Evolutionary conservation across 805 yeast species (phyloP), one percentile per base, ranked within the genome.

Genomic region (Pichia paraexigua): DNA sequence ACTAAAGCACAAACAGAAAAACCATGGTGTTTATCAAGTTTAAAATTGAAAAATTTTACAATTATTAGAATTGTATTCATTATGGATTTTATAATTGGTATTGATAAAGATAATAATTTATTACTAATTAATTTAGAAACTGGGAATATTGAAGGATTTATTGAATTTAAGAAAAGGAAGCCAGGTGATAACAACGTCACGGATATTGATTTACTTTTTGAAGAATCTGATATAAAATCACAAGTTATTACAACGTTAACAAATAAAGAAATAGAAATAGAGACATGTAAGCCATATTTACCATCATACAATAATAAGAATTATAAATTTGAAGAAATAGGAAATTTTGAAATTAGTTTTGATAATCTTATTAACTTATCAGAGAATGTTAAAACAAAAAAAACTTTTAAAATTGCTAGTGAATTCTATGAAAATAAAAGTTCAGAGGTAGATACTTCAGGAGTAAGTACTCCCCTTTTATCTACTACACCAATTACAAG

Each of bases 21-120:
- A 61, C 65, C 71, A 27, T 79, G 83, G 83, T 71, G 77, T 40
- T 59, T 78, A 42, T 73, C 82, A 5, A 60, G 64, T 41, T 46
- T 59, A 11, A 63, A 65, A 18, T 52, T 60, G 39, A 59, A 51
- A 15, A 53, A 58, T 32, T 57, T 64, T 39, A 30, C 25, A 20
- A 25, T 48, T 12, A 45, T 54, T 3, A 27, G 45, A 17, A 30
- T 51, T 18, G 21, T 46, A 17, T 39, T 44, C 21, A 40, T 45
- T 13, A 39, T 45, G 21, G 51, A 51, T n/a, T 51, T 51, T 40
- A n/a, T 49, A 25, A 48, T 68, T 43, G 63, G 64, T 27, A 46
- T 64, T 9, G 46, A 58, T 6, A 60, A 61, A 17, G 61, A 63
- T 28, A 63, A 61, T 3, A 55, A 60, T 27, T 22, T 63, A 5